These are phyloP conservation scores for Picochlorum sp. DNA, from an alignment of 139 green algal genomes.

Conservation along the genomic window DNA sequence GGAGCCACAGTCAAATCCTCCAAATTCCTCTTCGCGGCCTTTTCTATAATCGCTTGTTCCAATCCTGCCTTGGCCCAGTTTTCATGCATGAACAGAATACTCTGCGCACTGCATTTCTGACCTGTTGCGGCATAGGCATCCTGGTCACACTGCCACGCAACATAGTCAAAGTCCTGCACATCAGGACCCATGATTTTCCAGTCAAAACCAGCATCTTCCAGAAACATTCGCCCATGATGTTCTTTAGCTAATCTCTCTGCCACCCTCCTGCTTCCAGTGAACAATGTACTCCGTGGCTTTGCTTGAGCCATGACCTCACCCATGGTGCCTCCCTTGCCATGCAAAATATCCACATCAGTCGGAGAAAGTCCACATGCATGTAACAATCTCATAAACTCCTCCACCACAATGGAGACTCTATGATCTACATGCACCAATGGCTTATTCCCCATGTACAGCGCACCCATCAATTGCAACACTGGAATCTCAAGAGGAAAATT, in stretches of 20 bases:
- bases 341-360: slow-evolving; percentile 78
- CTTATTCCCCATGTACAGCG: slow-evolving; percentile 98
- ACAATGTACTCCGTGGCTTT: slow-evolving; percentile 77
- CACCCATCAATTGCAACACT: slow-evolving; percentile 93
- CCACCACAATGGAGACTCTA: slow-evolving; percentile 82
- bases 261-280: slow-evolving; percentile 80
- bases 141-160: slow-evolving; percentile 91
- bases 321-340: slow-evolving; percentile 64
- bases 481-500: slow-evolving; percentile 99
- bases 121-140: slow-evolving; percentile 92
- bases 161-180: slow-evolving; percentile 70
- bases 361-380: slow-evolving; percentile 77
- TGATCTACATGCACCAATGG: slow-evolving; percentile 84
- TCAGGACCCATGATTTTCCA: slow-evolving; percentile 95
- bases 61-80: slow-evolving; percentile 52
- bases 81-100: slow-evolving; percentile 89
- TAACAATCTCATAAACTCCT: slow-evolving; percentile 90
- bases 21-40: slow-evolving; percentile 55
- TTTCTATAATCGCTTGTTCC: slow-evolving; percentile 51
- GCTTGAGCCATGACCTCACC: slow-evolving; percentile 57
- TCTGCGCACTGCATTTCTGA: slow-evolving; percentile 97
- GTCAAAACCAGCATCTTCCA: slow-evolving; percentile 97
- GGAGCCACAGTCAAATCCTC: slow-evolving; percentile 84
- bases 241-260: slow-evolving; percentile 75
- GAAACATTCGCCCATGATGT: slow-evolving; percentile 63